Evolutionary conservation across 2,329 filamentous ascomycete species (phyloP), one percentile per base, ranked within the genome.

Genomic region (Pyrenophora teres): DNA sequence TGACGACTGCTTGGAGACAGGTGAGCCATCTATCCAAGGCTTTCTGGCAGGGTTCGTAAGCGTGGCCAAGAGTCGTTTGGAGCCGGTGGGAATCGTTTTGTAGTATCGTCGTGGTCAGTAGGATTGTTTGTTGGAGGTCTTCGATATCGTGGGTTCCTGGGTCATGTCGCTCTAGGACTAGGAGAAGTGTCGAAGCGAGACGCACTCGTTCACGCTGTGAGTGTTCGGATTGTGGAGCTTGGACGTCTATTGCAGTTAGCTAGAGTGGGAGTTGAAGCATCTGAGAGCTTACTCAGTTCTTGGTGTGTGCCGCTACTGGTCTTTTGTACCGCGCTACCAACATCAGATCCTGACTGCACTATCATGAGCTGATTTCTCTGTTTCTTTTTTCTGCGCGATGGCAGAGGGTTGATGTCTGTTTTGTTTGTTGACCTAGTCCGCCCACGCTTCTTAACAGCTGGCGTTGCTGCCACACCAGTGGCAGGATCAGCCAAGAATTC

Each of bases 11-110:
- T 3, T 18, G 33, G 12, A 42, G 3, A 18, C 44, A 52, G 23
- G 15, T 27, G 10, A 52, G 6, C 44, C 44, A 52, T 38, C 19
- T 30, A 3, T 43, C n/a, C 25, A 48, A 6, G 15, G 38, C 23
- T 2, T 8, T 18, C n/a, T 13, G 18, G 13, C 19, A 25, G 16
- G 18, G 13, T 1, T 48, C 44, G 15, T 32, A 18, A 7, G 25
- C 15, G 13, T 16, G 8, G 5, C 33, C 15, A 6, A 32, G 13
- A 1, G 6, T 23, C 1, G 3, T 15, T 2, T 3, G 13, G 18
- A 46, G 19, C 8, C 23, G 3, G 6, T 23, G 12, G 4, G 32
- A 10, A 10, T 42, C 25, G 1, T 42, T 31, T 6, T n/a, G 10
- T 6, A 10, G 18, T 15, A 48, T 33, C 2, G 3, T 23, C 4